Evolutionary conservation across 495 filamentous ascomycete species (phyloP).

Genomic region (Baudoinia panamericana): DNA sequence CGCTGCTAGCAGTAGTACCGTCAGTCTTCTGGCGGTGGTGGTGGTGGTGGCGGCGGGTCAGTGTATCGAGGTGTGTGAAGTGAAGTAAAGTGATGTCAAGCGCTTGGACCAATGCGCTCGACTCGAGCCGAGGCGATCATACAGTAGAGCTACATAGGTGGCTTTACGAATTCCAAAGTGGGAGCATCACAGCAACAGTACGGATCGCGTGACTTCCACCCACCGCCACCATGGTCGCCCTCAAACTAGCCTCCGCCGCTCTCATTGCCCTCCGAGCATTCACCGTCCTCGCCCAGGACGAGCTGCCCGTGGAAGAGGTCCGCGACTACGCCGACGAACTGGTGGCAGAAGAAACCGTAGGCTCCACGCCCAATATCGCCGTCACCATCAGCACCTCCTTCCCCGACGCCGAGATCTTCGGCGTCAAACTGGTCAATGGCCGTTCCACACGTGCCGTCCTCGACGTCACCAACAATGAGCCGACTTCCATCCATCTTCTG

Average conservation of each 20-base stretch:
- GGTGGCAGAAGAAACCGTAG: conserved; percentile 15
- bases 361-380: conserved; percentile 45
- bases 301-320: conserved; percentile 35
- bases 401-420: conserved; percentile 81
- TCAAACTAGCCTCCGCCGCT: conserved; percentile 56
- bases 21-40: no score
- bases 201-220: no score
- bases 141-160: no score
- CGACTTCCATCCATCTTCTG: conserved; percentile 56
- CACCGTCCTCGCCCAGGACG: conserved; percentile 26
- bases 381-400: conserved; percentile 67
- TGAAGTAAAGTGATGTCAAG: no score
- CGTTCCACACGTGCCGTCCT: conserved; percentile 72
- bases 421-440: conserved; percentile 90
- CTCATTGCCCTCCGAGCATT: conserved; percentile 56
- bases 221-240: conserved; percentile 63
- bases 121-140: no score
- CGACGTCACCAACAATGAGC: conserved; percentile 73
- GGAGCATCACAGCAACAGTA: no score
- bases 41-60: no score
- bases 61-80: no score
- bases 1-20: no score
- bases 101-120: no score
- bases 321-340: conserved; percentile 33
- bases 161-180: no score